These are phyloP conservation scores for Neobulgaria alba DNA, from an alignment of 2,329 filamentous ascomycete species.

Conservation along the genomic window DNA sequence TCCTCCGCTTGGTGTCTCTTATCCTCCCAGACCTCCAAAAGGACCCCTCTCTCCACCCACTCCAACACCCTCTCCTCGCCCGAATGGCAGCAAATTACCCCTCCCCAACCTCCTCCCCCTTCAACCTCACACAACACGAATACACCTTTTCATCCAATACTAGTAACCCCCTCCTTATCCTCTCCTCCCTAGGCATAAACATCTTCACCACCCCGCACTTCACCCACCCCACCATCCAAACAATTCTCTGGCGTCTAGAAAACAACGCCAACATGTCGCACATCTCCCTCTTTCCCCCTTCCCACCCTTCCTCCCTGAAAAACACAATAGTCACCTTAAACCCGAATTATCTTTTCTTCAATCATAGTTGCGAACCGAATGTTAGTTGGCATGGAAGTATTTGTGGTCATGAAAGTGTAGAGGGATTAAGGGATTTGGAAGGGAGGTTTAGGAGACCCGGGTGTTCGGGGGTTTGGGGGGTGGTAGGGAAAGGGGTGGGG, in stretches of 20 bases:
- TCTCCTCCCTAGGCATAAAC: slow-evolving; percentile 20
- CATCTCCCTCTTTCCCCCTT: slow-evolving; percentile 2
- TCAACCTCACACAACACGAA: neutral
- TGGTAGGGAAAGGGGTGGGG: slow-evolving; percentile 16
- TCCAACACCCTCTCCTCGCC: slow-evolving; percentile 18
- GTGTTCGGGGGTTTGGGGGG: slow-evolving; percentile 15
- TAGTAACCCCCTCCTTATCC: slow-evolving; percentile 15
- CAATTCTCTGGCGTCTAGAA: slow-evolving; percentile 20
- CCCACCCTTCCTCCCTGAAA: neutral
- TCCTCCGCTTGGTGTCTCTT: slow-evolving; percentile 18
- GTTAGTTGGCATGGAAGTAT: slow-evolving; percentile 18
- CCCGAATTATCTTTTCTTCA: slow-evolving; percentile 24
- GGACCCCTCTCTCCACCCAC: slow-evolving; percentile 10
- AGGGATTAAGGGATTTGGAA: neutral
- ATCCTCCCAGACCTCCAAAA: slow-evolving; percentile 13
- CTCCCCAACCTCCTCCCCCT: neutral
- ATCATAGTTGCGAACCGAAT: slow-evolving; percentile 24
- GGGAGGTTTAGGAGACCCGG: slow-evolving; percentile 15
- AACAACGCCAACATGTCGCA: slow-evolving; percentile 22
- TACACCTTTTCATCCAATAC: slow-evolving; percentile 23
- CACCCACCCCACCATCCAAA: slow-evolving; percentile 23
- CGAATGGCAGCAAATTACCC: slow-evolving; percentile 23
- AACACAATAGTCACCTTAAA: slow-evolving; percentile 14
- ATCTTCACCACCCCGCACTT: slow-evolving; percentile 14
- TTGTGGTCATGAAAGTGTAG: neutral